phyloP scores from a whole-genome alignment of 2,329 filamentous ascomycete species.

The Didymella lethalis region DNA sequence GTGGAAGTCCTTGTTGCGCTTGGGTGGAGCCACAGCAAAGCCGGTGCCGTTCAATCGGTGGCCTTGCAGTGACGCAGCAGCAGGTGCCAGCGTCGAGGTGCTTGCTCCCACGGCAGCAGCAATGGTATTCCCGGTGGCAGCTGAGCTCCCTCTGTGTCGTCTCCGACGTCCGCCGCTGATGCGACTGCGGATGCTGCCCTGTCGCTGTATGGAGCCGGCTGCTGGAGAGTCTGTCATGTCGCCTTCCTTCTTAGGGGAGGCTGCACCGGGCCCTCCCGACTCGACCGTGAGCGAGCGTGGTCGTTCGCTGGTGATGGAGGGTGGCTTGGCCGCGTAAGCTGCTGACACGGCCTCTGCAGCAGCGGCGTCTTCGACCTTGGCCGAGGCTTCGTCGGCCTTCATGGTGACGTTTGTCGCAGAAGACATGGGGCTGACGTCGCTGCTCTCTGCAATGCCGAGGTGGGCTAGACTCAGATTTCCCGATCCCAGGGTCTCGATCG shows the following conservation, averaged over 20 bases:
- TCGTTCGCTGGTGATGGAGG: slow-evolving; percentile 43
- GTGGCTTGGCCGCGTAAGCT: slow-evolving; percentile 61
- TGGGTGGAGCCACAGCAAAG: slow-evolving; percentile 95
- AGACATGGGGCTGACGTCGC: slow-evolving; percentile 64
- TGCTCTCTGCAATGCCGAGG: slow-evolving; percentile 76
- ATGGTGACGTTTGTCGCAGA: slow-evolving; percentile 65
- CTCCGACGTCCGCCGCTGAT: slow-evolving; percentile 63
- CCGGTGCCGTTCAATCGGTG: slow-evolving; percentile 91
- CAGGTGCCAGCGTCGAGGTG: slow-evolving; percentile 72
- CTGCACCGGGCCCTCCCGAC: slow-evolving; percentile 43
- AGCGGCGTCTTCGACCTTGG: slow-evolving; percentile 66
- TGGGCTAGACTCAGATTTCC: slow-evolving; percentile 91
- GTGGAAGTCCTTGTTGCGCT: slow-evolving; percentile 95
- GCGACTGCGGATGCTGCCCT: slow-evolving; percentile 61
- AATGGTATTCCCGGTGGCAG: slow-evolving; percentile 69
- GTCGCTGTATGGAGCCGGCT: slow-evolving; percentile 60
- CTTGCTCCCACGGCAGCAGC: slow-evolving; percentile 76
- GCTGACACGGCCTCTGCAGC: slow-evolving; percentile 68
- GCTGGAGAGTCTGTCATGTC: slow-evolving; percentile 68
- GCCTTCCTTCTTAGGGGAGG: slow-evolving; percentile 68
- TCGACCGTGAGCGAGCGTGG: slow-evolving; percentile 52
- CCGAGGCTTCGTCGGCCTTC: slow-evolving; percentile 60
- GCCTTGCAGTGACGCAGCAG: slow-evolving; percentile 64
- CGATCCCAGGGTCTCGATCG: slow-evolving; percentile 86
- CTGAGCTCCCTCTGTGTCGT: slow-evolving; percentile 83